Percentiles rank a stretch among this genome's conserved stretches.
phyloP scores from a whole-genome alignment of 2,329 filamentous ascomycete species.

The Trichoderma sp. region DNA sequence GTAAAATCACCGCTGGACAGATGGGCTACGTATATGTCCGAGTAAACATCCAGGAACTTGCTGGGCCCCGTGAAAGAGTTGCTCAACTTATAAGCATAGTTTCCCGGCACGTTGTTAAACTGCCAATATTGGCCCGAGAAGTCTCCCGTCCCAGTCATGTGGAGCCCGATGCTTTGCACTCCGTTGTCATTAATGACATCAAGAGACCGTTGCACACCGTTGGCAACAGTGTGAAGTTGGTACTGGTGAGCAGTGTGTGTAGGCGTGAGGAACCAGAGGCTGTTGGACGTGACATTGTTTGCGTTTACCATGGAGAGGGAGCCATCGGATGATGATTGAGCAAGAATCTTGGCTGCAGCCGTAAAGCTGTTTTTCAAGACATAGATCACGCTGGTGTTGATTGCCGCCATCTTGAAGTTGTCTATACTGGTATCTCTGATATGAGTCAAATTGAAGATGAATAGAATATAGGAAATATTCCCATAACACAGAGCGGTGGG shows the following conservation, averaged over 20 bases:
- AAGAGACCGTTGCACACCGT: background rate
- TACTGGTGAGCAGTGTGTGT: background rate
- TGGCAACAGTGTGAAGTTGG: slow-evolving; percentile 1
- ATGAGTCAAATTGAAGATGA: background rate
- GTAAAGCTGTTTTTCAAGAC: slow-evolving; percentile 13
- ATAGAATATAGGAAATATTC: background rate
- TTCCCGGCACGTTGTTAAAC: background rate
- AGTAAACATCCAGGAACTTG: slow-evolving; percentile 2
- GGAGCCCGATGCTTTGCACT: background rate
- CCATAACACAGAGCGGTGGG: background rate
- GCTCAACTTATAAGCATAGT: slow-evolving; percentile 1
- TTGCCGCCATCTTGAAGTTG: slow-evolving; percentile 17
- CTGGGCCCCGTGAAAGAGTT: slow-evolving; percentile 3
- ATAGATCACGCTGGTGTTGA: background rate
- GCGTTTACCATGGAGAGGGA: slow-evolving; percentile 9
- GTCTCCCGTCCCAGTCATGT: background rate
- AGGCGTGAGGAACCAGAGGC: slow-evolving; percentile 15
- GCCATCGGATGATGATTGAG: background rate
- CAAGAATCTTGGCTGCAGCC: slow-evolving; percentile 4
- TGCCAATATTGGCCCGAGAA: slow-evolving; percentile 14
- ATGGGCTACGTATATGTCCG: background rate
- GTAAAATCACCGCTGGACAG: background rate
- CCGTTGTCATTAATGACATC: slow-evolving; percentile 13
- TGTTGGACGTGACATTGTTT: background rate
- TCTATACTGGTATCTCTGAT: background rate